These are phyloP conservation scores for Lactarius vividus DNA, from an alignment of 768 basidiomycete genomes.

Conservation along the genomic window DNA sequence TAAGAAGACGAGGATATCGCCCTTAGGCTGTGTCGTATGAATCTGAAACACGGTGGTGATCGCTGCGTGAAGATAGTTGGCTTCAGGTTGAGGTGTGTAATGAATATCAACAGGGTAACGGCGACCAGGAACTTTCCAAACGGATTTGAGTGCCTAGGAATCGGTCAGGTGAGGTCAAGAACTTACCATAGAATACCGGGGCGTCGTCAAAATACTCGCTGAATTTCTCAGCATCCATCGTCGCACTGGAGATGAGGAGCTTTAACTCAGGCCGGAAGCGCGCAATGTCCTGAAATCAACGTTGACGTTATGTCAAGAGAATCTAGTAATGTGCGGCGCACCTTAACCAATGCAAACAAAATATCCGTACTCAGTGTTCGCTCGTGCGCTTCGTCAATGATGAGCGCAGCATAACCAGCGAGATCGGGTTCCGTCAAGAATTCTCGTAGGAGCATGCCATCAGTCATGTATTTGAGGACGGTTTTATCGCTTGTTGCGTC, in stretches of 20 bases:
- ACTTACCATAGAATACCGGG: constrained; percentile 87
- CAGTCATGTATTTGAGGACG: constrained; percentile 99
- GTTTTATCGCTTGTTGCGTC: constrained; percentile 99
- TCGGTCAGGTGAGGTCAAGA: neutral
- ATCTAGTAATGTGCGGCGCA: constrained; percentile 43
- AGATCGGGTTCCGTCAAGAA: constrained; percentile 97
- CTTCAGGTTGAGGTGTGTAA: constrained; percentile 98
- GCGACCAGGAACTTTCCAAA: constrained; percentile 80
- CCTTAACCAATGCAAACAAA: constrained; percentile 97
- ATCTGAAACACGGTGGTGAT: constrained; percentile 99
- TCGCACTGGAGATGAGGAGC: constrained; percentile 92
- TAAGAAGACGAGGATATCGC: constrained; percentile 96
- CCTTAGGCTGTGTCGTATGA: constrained; percentile 96
- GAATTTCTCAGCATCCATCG: constrained; percentile 97
- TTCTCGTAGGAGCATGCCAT: constrained; percentile 96
- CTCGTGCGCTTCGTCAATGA: constrained; percentile 99
- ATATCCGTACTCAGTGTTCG: constrained; percentile 98
- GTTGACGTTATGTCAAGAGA: constrained; percentile 32
- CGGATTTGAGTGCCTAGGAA: neutral
- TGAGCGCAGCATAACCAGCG: constrained; percentile 90
- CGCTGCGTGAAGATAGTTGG: constrained; percentile 97
- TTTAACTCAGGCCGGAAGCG: constrained; percentile 93
- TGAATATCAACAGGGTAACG: constrained; percentile 98
- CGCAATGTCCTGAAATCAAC: constrained; percentile 75
- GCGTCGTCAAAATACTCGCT: constrained; percentile 96